These are phyloP conservation scores for Diaporthe velutina DNA, from an alignment of 2,329 filamentous ascomycete species.

Conservation along the genomic window DNA sequence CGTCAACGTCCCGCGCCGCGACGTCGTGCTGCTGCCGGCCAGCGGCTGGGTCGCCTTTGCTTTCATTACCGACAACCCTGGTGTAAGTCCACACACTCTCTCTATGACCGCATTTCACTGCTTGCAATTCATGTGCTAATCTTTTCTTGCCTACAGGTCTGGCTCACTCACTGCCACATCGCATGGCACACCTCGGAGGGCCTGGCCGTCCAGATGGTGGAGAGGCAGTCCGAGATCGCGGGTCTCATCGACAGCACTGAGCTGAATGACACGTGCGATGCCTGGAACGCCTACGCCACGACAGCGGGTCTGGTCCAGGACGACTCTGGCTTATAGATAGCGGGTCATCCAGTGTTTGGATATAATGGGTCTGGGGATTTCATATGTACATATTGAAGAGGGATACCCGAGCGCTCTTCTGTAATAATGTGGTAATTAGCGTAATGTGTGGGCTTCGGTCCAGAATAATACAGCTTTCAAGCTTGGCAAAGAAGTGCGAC, in stretches of 20 bases:
- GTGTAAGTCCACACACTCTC: slow-evolving; percentile 43
- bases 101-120: too few species aligned
- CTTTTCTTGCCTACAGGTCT: slow-evolving; percentile 42
- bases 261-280: slow-evolving; percentile 32
- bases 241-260: slow-evolving; percentile 34
- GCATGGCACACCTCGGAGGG: slow-evolving; percentile 52
- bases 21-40: slow-evolving; percentile 59
- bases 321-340: slow-evolving; percentile 30
- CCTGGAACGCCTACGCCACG: slow-evolving; percentile 30
- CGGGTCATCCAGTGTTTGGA: background rate
- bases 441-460: background rate
- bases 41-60: slow-evolving; percentile 62
- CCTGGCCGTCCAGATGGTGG: slow-evolving; percentile 52
- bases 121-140: background rate
- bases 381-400: slow-evolving; percentile 29
- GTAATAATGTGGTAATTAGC: slow-evolving; percentile 13
- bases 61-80: slow-evolving; percentile 65
- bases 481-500: too few species aligned
- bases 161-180: slow-evolving; percentile 47
- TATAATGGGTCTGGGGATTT: background rate
- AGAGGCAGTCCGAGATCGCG: slow-evolving; percentile 43
- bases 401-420: slow-evolving; percentile 14
- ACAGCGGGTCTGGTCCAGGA: slow-evolving; percentile 3
- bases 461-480: background rate
- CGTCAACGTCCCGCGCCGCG: slow-evolving; percentile 61